Evolutionary conservation across 176 grass and related monocot genomes (phyloP).

Genomic region (Pharus latifolius): DNA sequence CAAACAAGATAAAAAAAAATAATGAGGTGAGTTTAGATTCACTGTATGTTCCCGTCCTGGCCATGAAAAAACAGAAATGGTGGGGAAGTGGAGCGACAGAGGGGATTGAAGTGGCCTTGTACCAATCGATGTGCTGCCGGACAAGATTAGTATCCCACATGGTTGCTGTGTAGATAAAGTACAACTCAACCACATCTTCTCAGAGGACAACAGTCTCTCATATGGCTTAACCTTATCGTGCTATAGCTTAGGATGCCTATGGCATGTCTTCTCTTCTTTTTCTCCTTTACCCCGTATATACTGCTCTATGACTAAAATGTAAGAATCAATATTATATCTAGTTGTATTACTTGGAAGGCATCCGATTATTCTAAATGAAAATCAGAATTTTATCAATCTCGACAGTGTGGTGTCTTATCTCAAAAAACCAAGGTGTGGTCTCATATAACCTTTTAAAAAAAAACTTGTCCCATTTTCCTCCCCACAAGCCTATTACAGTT

Average conservation of each 20-base stretch:
- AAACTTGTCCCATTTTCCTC: too few species aligned
- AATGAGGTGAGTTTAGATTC: too few species aligned
- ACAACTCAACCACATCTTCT: slow-evolving; percentile 24
- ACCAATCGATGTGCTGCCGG: background rate
- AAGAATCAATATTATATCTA: background rate
- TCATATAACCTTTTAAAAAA: too few species aligned
- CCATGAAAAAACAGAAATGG: background rate
- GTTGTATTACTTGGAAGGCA: too few species aligned
- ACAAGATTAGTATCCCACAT: slow-evolving; percentile 7
- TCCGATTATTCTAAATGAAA: too few species aligned
- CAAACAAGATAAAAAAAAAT: too few species aligned
- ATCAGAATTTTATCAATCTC: too few species aligned
- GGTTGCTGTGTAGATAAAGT: slow-evolving; percentile 16
- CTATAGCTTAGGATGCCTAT: background rate
- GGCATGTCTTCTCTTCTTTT: background rate
- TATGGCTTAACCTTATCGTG: background rate
- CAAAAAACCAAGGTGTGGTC: too few species aligned
- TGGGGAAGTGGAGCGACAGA: background rate
- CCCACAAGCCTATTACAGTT: too few species aligned
- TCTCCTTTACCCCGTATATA: background rate
- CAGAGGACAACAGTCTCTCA: background rate
- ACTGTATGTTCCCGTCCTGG: background rate
- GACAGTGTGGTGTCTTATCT: too few species aligned
- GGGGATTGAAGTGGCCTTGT: slow-evolving; percentile 9
- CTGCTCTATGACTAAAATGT: background rate